These are phyloP conservation scores for Sphagnum magellanicum DNA, from an alignment of 228 moss, liverwort and hornwort genomes.

Conservation along the genomic window DNA sequence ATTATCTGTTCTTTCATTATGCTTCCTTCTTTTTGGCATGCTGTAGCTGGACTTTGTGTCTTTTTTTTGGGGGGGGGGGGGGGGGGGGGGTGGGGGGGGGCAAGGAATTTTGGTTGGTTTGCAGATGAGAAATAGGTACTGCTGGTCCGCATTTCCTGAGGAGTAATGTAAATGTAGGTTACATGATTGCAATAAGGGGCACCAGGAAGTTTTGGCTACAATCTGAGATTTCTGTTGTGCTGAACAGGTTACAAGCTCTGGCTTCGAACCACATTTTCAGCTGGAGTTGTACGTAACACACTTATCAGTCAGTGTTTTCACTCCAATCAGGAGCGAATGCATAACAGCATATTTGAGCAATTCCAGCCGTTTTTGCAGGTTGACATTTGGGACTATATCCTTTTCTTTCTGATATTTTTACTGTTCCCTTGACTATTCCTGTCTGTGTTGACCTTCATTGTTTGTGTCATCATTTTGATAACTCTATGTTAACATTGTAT, in stretches of 20 bases:
- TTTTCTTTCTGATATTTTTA: neutral
- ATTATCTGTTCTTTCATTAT: neutral
- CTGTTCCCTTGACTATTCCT: neutral
- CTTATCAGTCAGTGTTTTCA: conserved; percentile 97
- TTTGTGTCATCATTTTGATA: no score
- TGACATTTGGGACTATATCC: neutral
- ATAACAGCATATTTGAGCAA: conserved; percentile 83
- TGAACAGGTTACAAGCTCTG: conserved; percentile 72
- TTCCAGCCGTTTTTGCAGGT: conserved; percentile 81
- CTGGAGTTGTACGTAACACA: conserved; percentile 87
- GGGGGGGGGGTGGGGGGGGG: no score
- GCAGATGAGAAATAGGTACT: no score
- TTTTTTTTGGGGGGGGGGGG: no score
- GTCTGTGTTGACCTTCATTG: neutral
- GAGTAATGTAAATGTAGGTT: no score
- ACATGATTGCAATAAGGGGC: no score
- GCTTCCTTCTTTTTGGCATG: neutral
- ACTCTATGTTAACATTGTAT: no score
- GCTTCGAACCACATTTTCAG: conserved; percentile 82
- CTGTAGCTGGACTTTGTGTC: no score
- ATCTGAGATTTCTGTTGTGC: neutral
- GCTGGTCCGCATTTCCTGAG: no score
- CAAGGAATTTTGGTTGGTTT: no score
- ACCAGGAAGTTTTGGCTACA: no score
- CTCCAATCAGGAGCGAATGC: conserved; percentile 84